Conservation (phyloP, 1,284 basidiomycete genomes). For the Lentinula novae-zelandiae region DNA sequence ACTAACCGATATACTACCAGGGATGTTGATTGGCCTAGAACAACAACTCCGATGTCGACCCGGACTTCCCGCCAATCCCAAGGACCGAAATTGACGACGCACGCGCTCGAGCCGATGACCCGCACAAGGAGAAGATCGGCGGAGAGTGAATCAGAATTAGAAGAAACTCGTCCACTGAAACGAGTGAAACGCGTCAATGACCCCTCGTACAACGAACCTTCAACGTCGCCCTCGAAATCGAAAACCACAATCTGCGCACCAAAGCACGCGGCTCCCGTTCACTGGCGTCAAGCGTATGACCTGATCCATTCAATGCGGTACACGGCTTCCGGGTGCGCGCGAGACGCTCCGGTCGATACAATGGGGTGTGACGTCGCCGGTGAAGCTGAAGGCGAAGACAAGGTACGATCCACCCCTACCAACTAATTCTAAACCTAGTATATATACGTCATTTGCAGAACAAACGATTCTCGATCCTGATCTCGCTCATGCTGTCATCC, state of each 20-base stretch:
- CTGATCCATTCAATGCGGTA: constrained; percentile 78
- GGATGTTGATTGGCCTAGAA: no score
- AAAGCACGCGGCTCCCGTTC: constrained; percentile 63
- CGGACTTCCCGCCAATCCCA: not conserved
- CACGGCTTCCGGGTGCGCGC: constrained; percentile 36
- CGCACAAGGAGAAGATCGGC: not conserved
- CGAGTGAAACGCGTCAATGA: not conserved
- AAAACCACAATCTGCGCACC: no score
- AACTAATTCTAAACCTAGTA: no score
- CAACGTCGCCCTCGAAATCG: no score
- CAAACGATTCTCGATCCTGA: constrained; percentile 78
- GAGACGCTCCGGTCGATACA: constrained; percentile 80
- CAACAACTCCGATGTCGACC: no score
- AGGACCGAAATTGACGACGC: not conserved
- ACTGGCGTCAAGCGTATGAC: constrained; percentile 76
- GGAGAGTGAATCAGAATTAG: constrained; percentile 13
- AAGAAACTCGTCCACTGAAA: constrained; percentile 20
- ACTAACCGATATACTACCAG: no score
- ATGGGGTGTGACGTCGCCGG: constrained; percentile 80
- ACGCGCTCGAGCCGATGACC: not conserved
- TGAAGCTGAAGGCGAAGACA: constrained; percentile 48
- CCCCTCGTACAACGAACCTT: not conserved
- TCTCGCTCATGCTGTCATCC: constrained; percentile 93
- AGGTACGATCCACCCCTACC: no score
- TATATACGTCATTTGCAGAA: constrained; percentile 48